phyloP scores from a whole-genome alignment of 805 yeast species.

The Metschnikowia baotianmanensis region DNA sequence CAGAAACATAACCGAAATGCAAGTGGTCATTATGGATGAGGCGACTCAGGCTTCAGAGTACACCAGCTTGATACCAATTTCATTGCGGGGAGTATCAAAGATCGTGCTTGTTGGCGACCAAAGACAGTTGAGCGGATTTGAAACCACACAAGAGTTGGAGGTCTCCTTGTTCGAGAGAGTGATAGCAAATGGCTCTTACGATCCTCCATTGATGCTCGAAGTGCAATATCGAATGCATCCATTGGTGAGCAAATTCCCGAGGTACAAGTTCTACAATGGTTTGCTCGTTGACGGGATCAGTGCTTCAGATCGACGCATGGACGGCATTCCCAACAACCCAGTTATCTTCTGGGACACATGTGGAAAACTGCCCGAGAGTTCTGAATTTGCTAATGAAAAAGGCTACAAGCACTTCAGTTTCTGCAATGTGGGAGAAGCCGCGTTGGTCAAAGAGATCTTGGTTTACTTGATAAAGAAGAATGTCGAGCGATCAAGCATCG shows the following conservation, averaged over 20 bases:
- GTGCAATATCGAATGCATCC: conserved; percentile 61
- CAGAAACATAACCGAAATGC: conserved; percentile 50
- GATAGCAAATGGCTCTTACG: conserved; percentile 36
- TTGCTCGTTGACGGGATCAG: conserved; percentile 55
- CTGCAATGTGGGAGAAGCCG: conserved; percentile 53
- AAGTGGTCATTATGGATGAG: conserved; percentile 74
- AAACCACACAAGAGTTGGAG: conserved; percentile 78
- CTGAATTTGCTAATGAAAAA: conserved; percentile 47
- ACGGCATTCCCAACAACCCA: conserved; percentile 4
- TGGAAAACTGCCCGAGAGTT: neutral
- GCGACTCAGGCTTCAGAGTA: conserved; percentile 75
- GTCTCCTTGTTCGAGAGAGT: conserved; percentile 88
- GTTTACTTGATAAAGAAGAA: conserved; percentile 53
- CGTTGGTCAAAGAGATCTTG: conserved; percentile 43
- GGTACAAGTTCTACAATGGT: conserved; percentile 47
- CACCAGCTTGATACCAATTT: conserved; percentile 63
- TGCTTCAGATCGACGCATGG: conserved; percentile 44
- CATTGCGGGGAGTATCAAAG: conserved; percentile 57
- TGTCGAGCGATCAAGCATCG: conserved; percentile 39
- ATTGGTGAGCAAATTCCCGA: conserved; percentile 54
- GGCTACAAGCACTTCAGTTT: conserved; percentile 35
- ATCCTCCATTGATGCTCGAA: conserved; percentile 37
- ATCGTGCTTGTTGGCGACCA: conserved; percentile 74
- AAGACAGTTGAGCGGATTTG: conserved; percentile 65
- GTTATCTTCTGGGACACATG: neutral